Evolutionary conservation across 2,329 filamentous ascomycete genomes (phyloP), one percentile per base, ranked within the genome.

Genomic region (Alternaria arbusti): DNA sequence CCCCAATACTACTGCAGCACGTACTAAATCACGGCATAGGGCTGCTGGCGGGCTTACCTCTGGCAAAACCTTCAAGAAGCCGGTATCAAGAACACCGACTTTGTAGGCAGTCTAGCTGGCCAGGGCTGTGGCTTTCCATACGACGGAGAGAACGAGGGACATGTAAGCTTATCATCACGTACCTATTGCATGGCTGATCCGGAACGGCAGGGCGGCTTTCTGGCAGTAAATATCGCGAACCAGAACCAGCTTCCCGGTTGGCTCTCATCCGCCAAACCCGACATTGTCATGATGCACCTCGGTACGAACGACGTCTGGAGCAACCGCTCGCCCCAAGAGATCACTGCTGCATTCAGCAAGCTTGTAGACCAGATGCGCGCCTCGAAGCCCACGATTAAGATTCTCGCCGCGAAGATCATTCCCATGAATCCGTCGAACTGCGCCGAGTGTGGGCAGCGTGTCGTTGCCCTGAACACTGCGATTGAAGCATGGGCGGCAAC

Each of bases 231-330:
- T 2, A 81, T 79, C 7, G 79, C 78, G 5, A 71, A 72, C 26
- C 80, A 81, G 54, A 78, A 79, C 47, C 71, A 72, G 40, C 76
- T 83, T 3, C 72, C 73, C 1, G 68, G 63, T 8, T 83, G 80
- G 80, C 72, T 83, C 20, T 64, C 68, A 0, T 63, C 72, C 20
- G 74, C 79, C 6, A 74, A 76, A 20, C 80, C 82, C 0, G 79
- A 82, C 64, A 70, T 83, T 44, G 77, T 82, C 36, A 74, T 81
- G 68, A 81, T 83, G 80, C 80, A 82, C 66, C 72, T 83, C 3
- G 80, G 78, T 9, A 81, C 80, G 3, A 80, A 81, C 70, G 81
- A 82, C 59, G 73, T 81, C 12, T 80, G 78, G 76, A 76, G 66
- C 45, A 74, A 74, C 51, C 69, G 73, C 20, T 69, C 69, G 3